Base-by-base conservation (phyloP, 2,329 filamentous ascomycete genomes). In the Rachicladosporium sp. region DNA sequence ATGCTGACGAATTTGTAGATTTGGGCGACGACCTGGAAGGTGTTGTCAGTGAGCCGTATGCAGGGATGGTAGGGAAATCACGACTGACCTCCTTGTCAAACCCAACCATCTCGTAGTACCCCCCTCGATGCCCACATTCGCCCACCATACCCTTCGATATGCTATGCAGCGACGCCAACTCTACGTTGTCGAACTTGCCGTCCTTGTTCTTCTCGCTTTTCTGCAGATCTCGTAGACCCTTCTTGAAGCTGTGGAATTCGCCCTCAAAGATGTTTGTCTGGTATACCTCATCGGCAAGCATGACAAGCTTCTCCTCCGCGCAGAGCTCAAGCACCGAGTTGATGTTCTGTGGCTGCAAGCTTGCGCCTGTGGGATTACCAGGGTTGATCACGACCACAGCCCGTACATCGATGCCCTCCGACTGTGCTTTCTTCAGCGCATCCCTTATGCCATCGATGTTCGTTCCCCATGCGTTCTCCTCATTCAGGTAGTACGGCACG, bases 1-100 rank as follows among this genome's bases (percentile, higher is more conserved):
- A 98, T 96, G 61, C 82, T 91, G 57, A 96, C 82, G 61, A 94
- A 94, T 70, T 98, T 98, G 78, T 96, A 96, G 63, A 98, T 88
- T 69, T 96, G 81, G 49, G 81, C 84, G 57, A 84, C 80, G 49
- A 98, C 91, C 55, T 82, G 72, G 8, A 76, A 66, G 59, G 5
- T 10, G 10, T 23, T 36, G 41, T 56, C 42, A 54, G 49, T 42
- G 33, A 27, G 11, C 4, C 19, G 12, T 35, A 15, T 31, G 4
- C 31, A 15, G 11, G 10, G 15, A 23, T 35, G 15, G 13, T 32
- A 21, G 23, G 15, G 12, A n/a, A n/a, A 32, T 21, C 15, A 29
- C 6, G 33, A 42, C 50, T 47, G 42, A 60, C 58, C 50, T 60
- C 53, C 10, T 54, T 50, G 37, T 93, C 78, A 62, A 98, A 95